These are phyloP conservation scores for Colletotrichum echinochloae DNA, from an alignment of 2,329 filamentous ascomycete species.

Conservation along the genomic window DNA sequence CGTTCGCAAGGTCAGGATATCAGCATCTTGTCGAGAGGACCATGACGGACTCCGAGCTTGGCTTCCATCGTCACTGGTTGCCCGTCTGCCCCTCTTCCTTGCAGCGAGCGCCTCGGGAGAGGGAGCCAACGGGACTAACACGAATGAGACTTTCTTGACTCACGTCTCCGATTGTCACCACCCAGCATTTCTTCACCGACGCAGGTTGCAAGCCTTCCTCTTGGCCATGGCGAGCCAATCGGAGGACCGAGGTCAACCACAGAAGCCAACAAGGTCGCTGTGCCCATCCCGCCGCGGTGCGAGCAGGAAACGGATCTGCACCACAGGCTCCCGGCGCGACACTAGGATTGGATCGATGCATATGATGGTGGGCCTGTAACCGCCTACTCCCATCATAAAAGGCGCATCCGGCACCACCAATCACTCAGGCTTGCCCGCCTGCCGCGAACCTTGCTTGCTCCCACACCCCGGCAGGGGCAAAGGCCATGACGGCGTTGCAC, in stretches of 20 bases:
- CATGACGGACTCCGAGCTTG: neutral
- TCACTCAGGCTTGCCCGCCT: conserved; percentile 23
- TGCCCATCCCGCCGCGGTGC: conserved; percentile 13
- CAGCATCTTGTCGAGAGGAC: neutral
- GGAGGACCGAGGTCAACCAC: neutral
- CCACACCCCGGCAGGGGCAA: neutral
- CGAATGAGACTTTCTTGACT: conserved; percentile 33
- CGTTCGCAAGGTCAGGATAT: neutral
- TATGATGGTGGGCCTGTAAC: conserved; percentile 24
- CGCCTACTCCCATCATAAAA: conserved; percentile 24
- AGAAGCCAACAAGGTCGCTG: conserved; percentile 7
- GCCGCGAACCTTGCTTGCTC: neutral
- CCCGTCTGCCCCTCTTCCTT: neutral
- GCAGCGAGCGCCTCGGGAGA: neutral
- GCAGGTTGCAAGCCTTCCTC: neutral
- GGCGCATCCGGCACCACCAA: conserved; percentile 28
- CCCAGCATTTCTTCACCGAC: conserved; percentile 18
- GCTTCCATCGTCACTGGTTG: conserved; percentile 8
- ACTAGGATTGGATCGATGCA: neutral
- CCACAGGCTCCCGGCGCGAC: conserved; percentile 2
- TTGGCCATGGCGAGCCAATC: conserved; percentile 1
- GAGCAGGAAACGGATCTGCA: neutral
- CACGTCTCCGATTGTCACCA: conserved; percentile 24
- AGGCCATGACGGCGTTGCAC: neutral
- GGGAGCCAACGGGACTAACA: conserved; percentile 11